Base-by-base conservation (phyloP, 2,329 filamentous ascomycete genomes). In the Cladosporium halotolerans region DNA sequence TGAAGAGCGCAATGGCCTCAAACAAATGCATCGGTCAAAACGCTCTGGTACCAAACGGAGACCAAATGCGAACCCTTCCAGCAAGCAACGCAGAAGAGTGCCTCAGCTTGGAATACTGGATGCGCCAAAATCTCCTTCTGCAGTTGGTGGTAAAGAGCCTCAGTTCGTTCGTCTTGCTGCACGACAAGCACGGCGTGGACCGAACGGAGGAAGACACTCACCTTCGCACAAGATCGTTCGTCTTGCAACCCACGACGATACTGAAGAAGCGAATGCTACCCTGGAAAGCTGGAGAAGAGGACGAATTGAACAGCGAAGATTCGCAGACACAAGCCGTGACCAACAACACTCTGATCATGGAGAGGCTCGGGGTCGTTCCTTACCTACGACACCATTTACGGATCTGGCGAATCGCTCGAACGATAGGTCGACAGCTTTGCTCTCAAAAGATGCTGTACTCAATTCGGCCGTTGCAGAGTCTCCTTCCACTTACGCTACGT, bases 131-230 rank as follows among this genome's bases (percentile, higher is more conserved):
- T 19, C 71, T n/a, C 61, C 70, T 58, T 61, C 69, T 64, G 59
- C 72, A 55, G 55, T 62, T 16, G 58, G 58, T 3, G 61, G 40
- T 58, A 57, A 32, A 53, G 60, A 53, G 58, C 72, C 81, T 8
- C 73, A 73, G 18, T 84, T 84, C 51, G 67, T 84, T 5, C 73
- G 74, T 49, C 63, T 85, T 54, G 81, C 81, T 33, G 72, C 73
- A 28, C 75, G 81, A 55, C 71, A 74, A 59, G 77, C 74, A 45
- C 75, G 76, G 8, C 72, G 69, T 39, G 70, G 72, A 44, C 63
- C 68, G 19, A 73, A 80, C 60, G 62, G 68, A 60, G 79, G 76
- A 34, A 73, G 79, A 52, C 74, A 77, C 58, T 78, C 75, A 41
- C 79, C 77, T 13, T 71, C 68, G 18, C 67, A 69, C 46, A 82